Evolutionary conservation across 305 asterid species (phyloP), one percentile per base, ranked within the genome.

Genomic region (Rubia balearica): DNA sequence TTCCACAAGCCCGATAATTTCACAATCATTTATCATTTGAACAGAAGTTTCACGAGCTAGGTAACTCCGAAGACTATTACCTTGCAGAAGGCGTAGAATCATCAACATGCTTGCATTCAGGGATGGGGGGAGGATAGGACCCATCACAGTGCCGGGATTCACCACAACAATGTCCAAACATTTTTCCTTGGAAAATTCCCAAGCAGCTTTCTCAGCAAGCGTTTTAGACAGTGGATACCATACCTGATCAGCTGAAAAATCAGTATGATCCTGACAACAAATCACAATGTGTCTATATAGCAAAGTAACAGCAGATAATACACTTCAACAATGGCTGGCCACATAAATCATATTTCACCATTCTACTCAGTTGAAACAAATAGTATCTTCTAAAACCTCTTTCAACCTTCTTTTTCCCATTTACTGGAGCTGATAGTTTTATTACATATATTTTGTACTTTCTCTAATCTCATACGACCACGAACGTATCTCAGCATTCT

Each of bases 151-250:
- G 65, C 92, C 96, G 13, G 96, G 96, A 82, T 92, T 92, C 77
- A 89, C 88, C 77, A 90, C 96, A 61, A 90, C 98, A 57, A 91
- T 66, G 82, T 89, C 89, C 77, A 89, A 68, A 74, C 82, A 87
- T 36, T 84, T 88, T 76, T 83, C 96, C 84, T 84, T 76, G 0
- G 96, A 88, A 79, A 88, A 87, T 75, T 90, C 83, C 98, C 98
- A 92, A 56, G 96, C 92, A 80, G 96, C 96, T 74, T 92, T 90
- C 61, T 92, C 98, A 57, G 98, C 96, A 21, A 84, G 83, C 43
- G 90, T 92, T 79, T 92, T 92, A 41, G 98, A 92, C 53, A 92
- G 84, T 19, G 98, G 81, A 84, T 92, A 92, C 98, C 98, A 92
- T 63, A 81, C 56, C 98, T 92, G 78, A 61, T 65, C 19, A 73